Conservation (phyloP, 305 asterid genomes). For the Plantago coronopus region DNA sequence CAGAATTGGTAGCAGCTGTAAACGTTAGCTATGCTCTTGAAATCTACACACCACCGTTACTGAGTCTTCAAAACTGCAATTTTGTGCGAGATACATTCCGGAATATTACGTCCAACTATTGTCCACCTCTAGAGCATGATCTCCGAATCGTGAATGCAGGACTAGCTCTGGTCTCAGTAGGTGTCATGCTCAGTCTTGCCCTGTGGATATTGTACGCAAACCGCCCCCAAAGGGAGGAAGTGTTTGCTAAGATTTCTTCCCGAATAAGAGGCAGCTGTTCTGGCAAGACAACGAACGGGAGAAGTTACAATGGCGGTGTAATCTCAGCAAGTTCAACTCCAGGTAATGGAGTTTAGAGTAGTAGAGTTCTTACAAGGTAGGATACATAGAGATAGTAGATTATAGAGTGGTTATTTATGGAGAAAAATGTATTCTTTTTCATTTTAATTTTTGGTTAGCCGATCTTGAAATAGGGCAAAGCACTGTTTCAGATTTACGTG, state of each 20-base stretch:
- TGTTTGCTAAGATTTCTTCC: conserved; percentile 61
- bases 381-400: background rate
- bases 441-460: conserved; percentile 27
- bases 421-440: conserved; percentile 16
- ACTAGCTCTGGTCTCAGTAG: conserved; percentile 68
- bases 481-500: conserved; percentile 28
- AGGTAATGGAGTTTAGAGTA: conserved; percentile 29
- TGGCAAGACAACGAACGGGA: conserved; percentile 25
- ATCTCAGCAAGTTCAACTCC: conserved; percentile 44
- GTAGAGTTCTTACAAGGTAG: conserved; percentile 4
- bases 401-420: background rate
- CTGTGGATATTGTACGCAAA: conserved; percentile 87
- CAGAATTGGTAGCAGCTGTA: conserved; percentile 58
- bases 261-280: conserved; percentile 54
- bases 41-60: conserved; percentile 63
- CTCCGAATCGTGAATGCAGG: conserved; percentile 68
- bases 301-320: background rate
- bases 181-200: conserved; percentile 86
- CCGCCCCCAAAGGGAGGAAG: conserved; percentile 99
- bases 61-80: conserved; percentile 78
- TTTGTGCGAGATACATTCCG: conserved; percentile 78
- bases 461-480: conserved; percentile 47
- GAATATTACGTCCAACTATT: conserved; percentile 60
- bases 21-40: conserved; percentile 81
- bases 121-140: conserved; percentile 67